Percentiles rank a stretch among this genome's conserved stretches.
Evolutionary conservation across 2,329 filamentous ascomycete species (phyloP).

Genomic region (Arachnomyces sp.): DNA sequence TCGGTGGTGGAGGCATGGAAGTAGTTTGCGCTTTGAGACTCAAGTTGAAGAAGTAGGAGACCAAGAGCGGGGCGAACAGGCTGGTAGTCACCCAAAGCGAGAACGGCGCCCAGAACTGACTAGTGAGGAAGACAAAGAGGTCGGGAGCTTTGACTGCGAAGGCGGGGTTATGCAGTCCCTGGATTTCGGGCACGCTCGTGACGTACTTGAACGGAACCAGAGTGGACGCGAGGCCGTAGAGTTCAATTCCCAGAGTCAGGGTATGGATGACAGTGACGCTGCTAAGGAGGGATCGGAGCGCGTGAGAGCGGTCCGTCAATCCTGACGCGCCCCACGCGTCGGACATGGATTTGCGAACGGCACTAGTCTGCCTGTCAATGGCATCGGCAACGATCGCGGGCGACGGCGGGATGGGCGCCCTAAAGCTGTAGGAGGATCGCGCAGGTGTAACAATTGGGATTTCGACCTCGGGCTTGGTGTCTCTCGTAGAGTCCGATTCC

Average conservation of each 20-base stretch:
- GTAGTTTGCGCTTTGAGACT: conserved; percentile 43
- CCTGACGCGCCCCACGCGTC: conserved; percentile 29
- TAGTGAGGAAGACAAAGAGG: conserved; percentile 67
- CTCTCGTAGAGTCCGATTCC: conserved; percentile 16
- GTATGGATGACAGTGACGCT: conserved; percentile 60
- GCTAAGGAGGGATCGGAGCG: conserved; percentile 62
- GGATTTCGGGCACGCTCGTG: conserved; percentile 61
- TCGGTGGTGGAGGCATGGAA: conserved; percentile 15
- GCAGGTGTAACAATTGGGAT: conserved; percentile 26
- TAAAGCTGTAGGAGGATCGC: conserved; percentile 41
- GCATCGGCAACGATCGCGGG: conserved; percentile 69
- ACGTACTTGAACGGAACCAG: conserved; percentile 65
- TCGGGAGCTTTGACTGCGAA: conserved; percentile 66
- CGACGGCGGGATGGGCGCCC: conserved; percentile 69
- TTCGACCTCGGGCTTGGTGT: conserved; percentile 39
- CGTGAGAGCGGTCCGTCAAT: conserved; percentile 45
- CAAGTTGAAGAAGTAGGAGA: conserved; percentile 88
- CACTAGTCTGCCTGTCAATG: conserved; percentile 57
- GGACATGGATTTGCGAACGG: conserved; percentile 27
- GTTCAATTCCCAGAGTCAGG: conserved; percentile 61
- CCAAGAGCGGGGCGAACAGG: conserved; percentile 59
- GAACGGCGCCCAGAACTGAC: conserved; percentile 76
- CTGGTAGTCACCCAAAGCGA: conserved; percentile 69
- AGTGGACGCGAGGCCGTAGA: conserved; percentile 60
- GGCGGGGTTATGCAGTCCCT: conserved; percentile 48